Evolutionary conservation across 2,329 filamentous ascomycete species (phyloP), one percentile per base, ranked within the genome.

Genomic region (Diaporthe vexans): DNA sequence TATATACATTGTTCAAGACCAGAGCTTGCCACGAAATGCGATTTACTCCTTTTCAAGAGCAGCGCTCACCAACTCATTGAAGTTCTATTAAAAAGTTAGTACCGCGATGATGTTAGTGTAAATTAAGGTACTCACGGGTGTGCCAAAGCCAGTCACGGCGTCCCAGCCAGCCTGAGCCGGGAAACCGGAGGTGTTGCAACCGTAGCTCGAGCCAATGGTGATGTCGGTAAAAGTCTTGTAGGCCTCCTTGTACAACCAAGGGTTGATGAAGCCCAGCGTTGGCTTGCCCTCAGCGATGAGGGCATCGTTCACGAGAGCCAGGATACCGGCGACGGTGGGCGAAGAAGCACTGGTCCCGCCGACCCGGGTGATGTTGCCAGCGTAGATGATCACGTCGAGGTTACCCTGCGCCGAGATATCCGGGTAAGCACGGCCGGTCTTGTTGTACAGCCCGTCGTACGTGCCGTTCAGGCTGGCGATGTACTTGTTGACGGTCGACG

Each of bases 241-340:
- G n/a, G 79, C 76, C 11, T 72, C 71, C 73, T 80, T 79, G 76
- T 78, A 40, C 63, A 21, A n/a, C 52, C 24, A 68, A 5, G 85
- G 87, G 65, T 90, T 87, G 43, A 90, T 79, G 76, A 90, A 89
- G 0, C 88, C 88, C n/a, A 90, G 82, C 0, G 86, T 80, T 3
- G 81, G 79, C 79, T 88, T 88, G 4, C 84, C 84, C 0, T 78
- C 81, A 8, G 82, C 82, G 33, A 88, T 77, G 46, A 87, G 80
- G 78, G 85, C 86, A 77, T 89, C 87, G 75, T 88, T 89, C 43
- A 89, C 81, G 76, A 88, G 78, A 1, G 85, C 89, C 37, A 90
- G 77, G 56, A 88, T 83, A 0, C 84, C 80, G 0, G 84, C 86
- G 75, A 86, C 85, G 1, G 87, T 85, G 1, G 88, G 88, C 48